Evolutionary conservation across 371 early-diverging fungal genomes (phyloP), one percentile per base, ranked within the genome.

Genomic region (Fennellomyces sp.): DNA sequence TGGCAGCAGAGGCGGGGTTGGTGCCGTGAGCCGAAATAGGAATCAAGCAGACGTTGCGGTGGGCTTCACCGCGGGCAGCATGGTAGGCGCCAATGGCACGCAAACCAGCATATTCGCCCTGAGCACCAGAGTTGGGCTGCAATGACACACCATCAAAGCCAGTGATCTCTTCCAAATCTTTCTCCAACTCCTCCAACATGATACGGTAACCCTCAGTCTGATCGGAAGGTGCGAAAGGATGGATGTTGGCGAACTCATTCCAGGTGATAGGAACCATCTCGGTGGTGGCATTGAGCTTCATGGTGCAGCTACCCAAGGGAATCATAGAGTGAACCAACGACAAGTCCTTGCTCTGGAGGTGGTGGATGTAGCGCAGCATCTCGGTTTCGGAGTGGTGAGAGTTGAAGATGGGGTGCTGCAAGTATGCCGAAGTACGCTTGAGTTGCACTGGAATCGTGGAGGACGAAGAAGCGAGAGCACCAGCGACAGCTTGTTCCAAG

Each of bases 11-110:
- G 11, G 98, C 97, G n/a, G 97, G 97, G 85, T 98, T 98, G 63
- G 98, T 98, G 52, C 98, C 98, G 75, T 98, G 98, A 27, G 98
- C 98, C 26, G 97, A 97, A 58, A 94, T 93, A 3, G 98, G 98
- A 51, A 98, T 97, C 70, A 98, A 78, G 71, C 97, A 97, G 38
- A 98, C 84, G 68, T 95, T 87, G 65, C 97, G 94, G 51, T 92
- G 84, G 30, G 59, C 52, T 39, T 97, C 88, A 47, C 95, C 95
- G 51, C 85, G 85, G 38, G 94, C 85, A 27, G 82, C 83, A 61
- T 94, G 94, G 79, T 93, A 97, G 29, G 95, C 94, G 58, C 88
- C 89, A 72, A 98, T 98, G 50, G 88, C 85, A 52, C 95, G 90
- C 36, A 98, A 88, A 62, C 97, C 98, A 47, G 98, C 90, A 75